These are phyloP conservation scores for Phaeosphaeria sp. DNA, from an alignment of 2,329 filamentous ascomycete genomes.

Conservation along the genomic window DNA sequence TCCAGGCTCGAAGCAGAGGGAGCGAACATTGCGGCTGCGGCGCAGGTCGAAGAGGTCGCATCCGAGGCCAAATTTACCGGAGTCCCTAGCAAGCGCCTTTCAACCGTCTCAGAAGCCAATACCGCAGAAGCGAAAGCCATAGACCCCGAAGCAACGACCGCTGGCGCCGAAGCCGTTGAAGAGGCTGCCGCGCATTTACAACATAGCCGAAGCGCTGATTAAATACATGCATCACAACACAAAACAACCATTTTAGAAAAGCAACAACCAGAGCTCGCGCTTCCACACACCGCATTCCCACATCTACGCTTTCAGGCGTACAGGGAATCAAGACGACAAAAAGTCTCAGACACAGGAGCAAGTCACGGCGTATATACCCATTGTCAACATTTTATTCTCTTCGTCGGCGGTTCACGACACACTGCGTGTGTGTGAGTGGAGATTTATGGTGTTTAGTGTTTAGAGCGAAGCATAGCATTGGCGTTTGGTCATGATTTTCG, in stretches of 20 bases:
- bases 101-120: neutral
- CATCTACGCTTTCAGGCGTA: neutral
- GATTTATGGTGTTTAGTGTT: neutral
- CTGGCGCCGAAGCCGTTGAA: neutral
- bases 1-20: conserved; percentile 14
- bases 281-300: neutral
- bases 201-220: neutral
- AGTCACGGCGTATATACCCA: neutral
- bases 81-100: neutral
- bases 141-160: neutral
- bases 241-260: too few relatives aligned
- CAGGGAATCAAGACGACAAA: neutral
- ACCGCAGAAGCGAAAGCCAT: neutral
- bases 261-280: neutral
- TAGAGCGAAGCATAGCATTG: conserved; percentile 3
- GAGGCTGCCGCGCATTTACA: neutral
- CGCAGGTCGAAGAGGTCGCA: neutral
- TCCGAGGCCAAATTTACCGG: neutral
- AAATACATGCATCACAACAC: too few relatives aligned
- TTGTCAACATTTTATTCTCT: neutral
- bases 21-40: neutral
- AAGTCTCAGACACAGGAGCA: neutral
- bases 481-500: neutral
- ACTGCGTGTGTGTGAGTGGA: neutral
- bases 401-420: neutral